A percentile compares a stretch with the other conserved stretches of the same genome.
Evolutionary conservation across 2,329 filamentous ascomycete genomes (phyloP).

Genomic region (Pseudocercospora fuligena): DNA sequence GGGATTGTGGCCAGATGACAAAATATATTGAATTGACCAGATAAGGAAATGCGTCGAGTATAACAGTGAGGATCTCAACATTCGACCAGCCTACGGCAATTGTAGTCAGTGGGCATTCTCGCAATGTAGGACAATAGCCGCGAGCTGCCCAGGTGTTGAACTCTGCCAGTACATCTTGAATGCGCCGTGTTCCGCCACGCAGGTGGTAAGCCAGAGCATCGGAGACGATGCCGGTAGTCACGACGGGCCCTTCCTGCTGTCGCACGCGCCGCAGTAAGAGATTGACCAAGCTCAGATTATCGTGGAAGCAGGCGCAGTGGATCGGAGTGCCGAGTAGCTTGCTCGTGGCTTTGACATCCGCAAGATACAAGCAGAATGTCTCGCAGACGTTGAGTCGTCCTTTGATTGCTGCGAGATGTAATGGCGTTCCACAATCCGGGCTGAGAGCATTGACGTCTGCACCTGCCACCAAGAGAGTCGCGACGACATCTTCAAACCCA

Average conservation of each 20-base stretch:
- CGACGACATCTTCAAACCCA: constrained; percentile 9
- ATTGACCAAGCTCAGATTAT: not conserved
- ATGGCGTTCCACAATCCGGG: constrained; percentile 3
- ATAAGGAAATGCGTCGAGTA: not conserved
- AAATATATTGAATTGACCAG: not conserved
- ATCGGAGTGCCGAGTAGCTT: not conserved
- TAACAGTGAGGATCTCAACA: not conserved
- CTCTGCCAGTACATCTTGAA: not conserved
- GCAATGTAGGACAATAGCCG: not conserved
- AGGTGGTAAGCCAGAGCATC: not conserved
- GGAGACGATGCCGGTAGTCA: not conserved
- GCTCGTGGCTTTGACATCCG: not conserved
- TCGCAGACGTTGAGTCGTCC: not conserved
- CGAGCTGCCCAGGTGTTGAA: constrained; percentile 2
- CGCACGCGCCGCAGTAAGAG: constrained; percentile 2
- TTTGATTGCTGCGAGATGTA: constrained; percentile 11
- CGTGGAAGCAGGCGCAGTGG: constrained; percentile 1
- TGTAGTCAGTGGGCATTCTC: constrained; percentile 4
- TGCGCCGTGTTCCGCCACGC: not conserved
- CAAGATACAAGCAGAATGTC: not conserved
- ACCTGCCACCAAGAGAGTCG: not conserved
- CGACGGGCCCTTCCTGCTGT: not conserved
- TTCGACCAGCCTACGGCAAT: constrained; percentile 7
- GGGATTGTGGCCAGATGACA: constrained; percentile 1
- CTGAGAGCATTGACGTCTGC: constrained; percentile 10